Conservation (phyloP, 495 filamentous ascomycete genomes). For the Talaromyces ruber region DNA sequence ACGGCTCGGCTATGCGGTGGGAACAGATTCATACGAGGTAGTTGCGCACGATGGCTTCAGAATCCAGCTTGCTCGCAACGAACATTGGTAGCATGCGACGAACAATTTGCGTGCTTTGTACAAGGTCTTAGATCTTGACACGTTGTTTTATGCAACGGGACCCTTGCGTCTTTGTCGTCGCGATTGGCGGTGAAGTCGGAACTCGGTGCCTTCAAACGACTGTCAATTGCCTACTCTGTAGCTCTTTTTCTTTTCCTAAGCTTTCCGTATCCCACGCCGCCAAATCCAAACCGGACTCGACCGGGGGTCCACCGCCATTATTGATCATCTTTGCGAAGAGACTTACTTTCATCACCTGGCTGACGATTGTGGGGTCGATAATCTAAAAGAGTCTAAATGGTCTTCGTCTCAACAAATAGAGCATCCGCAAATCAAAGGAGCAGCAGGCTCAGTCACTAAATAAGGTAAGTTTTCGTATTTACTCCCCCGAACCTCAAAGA, state of each 20-base stretch:
- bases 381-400: not conserved
- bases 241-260: not conserved
- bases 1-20: not conserved
- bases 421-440: not conserved
- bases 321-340: not conserved
- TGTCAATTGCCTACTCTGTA: not conserved
- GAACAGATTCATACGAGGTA: not conserved
- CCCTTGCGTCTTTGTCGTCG: not conserved
- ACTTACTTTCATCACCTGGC: not conserved
- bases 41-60: not conserved
- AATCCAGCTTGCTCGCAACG: not conserved
- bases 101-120: not conserved
- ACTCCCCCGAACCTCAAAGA: not conserved
- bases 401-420: not conserved
- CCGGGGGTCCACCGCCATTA: not conserved
- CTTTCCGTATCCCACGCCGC: not conserved
- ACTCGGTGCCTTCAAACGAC: not conserved
- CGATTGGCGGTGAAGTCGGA: slow-evolving; percentile 3
- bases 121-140: not conserved
- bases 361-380: not conserved
- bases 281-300: not conserved
- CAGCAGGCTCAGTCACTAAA: not conserved
- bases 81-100: not conserved
- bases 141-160: not conserved
- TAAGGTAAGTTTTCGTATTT: not conserved